A percentile compares a stretch with the other conserved stretches of the same genome.
Conservation (phyloP, 2,329 filamentous ascomycete genomes). For the Aspergillus oerlinghausenensis region DNA sequence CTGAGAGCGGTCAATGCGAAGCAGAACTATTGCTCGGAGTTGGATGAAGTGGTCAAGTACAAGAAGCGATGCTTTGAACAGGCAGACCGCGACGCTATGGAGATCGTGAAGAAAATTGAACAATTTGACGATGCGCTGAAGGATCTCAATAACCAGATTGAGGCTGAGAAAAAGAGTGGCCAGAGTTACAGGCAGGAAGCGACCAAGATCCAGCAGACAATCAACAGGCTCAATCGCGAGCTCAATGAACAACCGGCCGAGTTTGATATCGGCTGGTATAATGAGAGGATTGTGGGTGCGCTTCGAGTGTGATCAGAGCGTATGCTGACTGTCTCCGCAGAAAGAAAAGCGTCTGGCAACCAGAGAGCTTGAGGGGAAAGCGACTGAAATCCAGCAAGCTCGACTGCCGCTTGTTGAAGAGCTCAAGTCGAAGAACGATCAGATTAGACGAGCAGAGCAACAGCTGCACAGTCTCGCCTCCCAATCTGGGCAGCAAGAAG, state of each 20-base stretch:
- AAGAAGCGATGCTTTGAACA: constrained; percentile 53
- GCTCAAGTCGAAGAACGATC: constrained; percentile 31
- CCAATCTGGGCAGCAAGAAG: constrained; percentile 68
- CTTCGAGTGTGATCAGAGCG: neutral
- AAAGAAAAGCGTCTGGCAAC: constrained; percentile 49
- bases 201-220: constrained; percentile 48
- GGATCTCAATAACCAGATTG: constrained; percentile 37
- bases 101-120: constrained; percentile 39
- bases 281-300: constrained; percentile 63
- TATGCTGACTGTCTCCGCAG: constrained; percentile 38
- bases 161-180: constrained; percentile 50
- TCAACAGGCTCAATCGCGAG: constrained; percentile 61
- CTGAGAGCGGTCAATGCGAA: constrained; percentile 66
- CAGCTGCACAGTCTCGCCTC: constrained; percentile 63
- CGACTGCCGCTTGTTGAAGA: constrained; percentile 27
- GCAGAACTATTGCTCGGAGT: constrained; percentile 54
- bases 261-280: constrained; percentile 67
- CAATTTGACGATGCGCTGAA: constrained; percentile 35
- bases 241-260: constrained; percentile 59
- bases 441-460: constrained; percentile 39
- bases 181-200: constrained; percentile 51
- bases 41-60: constrained; percentile 53
- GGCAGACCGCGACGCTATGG: constrained; percentile 48
- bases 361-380: constrained; percentile 36
- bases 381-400: constrained; percentile 38